Conservation (phyloP, 2,329 filamentous ascomycete genomes). For the Lachnellula hyalina region DNA sequence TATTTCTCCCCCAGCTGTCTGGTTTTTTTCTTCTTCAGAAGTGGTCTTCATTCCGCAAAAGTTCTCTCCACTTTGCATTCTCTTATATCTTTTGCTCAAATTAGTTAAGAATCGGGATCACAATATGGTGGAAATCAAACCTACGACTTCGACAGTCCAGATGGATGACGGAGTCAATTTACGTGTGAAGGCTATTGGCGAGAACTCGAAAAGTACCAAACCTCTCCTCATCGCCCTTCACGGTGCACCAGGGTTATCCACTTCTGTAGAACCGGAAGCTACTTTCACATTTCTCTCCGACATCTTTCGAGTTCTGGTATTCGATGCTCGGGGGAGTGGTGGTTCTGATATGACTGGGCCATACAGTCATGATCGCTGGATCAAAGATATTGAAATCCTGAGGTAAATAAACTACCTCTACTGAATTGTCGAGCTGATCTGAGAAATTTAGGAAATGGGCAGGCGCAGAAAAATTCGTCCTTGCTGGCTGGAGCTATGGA, state of each 20-base stretch:
- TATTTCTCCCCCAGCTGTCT: too few species aligned
- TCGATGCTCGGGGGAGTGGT: slow-evolving; percentile 3
- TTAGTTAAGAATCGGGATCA: too few species aligned
- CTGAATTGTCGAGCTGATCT: background rate
- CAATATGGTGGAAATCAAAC: background rate
- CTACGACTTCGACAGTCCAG: background rate
- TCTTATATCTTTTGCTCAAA: too few species aligned
- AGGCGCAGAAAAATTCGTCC: slow-evolving; percentile 1
- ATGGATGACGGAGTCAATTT: background rate
- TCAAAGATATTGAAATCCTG: slow-evolving; percentile 1
- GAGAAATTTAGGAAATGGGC: slow-evolving; percentile 1
- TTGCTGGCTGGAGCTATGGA: slow-evolving; percentile 2
- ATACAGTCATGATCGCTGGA: slow-evolving; percentile 4
- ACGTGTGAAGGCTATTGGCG: background rate
- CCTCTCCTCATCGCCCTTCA: background rate
- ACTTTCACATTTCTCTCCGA: background rate
- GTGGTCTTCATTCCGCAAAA: too few species aligned
- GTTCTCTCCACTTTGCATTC: too few species aligned
- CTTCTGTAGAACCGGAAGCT: background rate
- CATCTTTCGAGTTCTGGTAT: background rate
- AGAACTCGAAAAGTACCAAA: background rate
- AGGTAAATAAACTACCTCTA: background rate
- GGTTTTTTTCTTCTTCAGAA: too few species aligned
- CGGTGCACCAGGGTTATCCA: background rate
- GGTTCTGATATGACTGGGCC: background rate